phyloP scores from a whole-genome alignment of 345 rosid genomes.

The Rhodamnia argentea region DNA sequence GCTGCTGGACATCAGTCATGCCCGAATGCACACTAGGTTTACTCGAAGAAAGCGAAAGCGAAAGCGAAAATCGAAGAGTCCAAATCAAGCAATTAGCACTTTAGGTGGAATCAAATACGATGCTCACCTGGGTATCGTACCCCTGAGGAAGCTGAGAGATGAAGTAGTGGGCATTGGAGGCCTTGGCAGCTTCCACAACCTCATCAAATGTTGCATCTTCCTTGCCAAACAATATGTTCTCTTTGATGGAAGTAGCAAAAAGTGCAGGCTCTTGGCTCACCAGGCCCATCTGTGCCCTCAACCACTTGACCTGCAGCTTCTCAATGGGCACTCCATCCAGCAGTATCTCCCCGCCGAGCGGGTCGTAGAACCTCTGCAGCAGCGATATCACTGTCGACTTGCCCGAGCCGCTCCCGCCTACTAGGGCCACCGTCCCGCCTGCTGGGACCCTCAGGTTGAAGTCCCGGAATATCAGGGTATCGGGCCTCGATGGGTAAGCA shows the following conservation, averaged over 20 bases:
- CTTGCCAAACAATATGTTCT: constrained; percentile 66
- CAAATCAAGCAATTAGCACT: background rate
- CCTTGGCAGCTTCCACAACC: constrained; percentile 55
- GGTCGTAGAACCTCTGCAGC: constrained; percentile 79
- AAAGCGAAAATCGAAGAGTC: background rate
- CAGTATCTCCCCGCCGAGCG: constrained; percentile 57
- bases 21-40: background rate
- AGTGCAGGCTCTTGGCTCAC: constrained; percentile 81
- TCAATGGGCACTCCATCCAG: constrained; percentile 56
- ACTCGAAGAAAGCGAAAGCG: background rate
- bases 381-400: constrained; percentile 76
- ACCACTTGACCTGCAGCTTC: constrained; percentile 77
- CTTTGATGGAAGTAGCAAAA: constrained; percentile 64
- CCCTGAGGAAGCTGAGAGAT: constrained; percentile 48
- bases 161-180: constrained; percentile 70
- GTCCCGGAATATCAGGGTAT: constrained; percentile 37
- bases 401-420: constrained; percentile 89
- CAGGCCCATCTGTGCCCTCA: constrained; percentile 76
- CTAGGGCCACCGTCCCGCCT: constrained; percentile 71
- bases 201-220: constrained; percentile 64
- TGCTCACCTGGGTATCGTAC: constrained; percentile 58
- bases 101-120: background rate
- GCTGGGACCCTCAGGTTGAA: constrained; percentile 57
- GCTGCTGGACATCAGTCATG: background rate
- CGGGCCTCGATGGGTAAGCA: constrained; percentile 81